phyloP scores from a whole-genome alignment of 768 basidiomycete species.

The Podaxis rugospora region DNA sequence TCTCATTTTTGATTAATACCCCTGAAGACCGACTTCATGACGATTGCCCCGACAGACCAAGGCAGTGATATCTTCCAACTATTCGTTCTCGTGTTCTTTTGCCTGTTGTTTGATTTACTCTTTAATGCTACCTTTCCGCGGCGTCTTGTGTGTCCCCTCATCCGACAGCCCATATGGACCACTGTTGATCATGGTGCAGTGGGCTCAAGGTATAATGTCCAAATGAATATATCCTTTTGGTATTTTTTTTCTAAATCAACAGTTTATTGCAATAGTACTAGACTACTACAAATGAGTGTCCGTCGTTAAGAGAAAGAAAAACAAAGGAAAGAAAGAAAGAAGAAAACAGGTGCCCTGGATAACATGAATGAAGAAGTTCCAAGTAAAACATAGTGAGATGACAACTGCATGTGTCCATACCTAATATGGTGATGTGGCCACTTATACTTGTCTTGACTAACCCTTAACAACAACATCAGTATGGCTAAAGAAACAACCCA shows the following conservation, averaged over 20 bases:
- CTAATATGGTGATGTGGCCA: too few relatives aligned
- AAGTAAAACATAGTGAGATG: too few relatives aligned
- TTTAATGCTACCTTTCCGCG: background rate
- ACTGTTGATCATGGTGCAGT: slow-evolving; percentile 6
- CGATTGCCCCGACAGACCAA: background rate
- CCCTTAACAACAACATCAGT: too few relatives aligned
- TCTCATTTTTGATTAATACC: slow-evolving; percentile 24
- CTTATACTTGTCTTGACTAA: too few relatives aligned
- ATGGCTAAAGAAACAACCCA: too few relatives aligned
- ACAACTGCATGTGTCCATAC: too few relatives aligned
- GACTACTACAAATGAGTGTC: too few relatives aligned
- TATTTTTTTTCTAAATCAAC: background rate
- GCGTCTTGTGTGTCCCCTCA: background rate
- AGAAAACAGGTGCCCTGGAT: too few relatives aligned
- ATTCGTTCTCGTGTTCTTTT: background rate
- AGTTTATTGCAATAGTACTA: too few relatives aligned
- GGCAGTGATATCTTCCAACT: background rate
- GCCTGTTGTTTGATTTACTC: background rate
- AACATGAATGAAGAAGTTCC: too few relatives aligned
- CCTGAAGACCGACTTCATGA: background rate
- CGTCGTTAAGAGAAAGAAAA: too few relatives aligned
- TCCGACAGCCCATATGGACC: background rate
- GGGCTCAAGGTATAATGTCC: background rate
- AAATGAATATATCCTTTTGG: background rate
- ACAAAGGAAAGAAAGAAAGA: too few relatives aligned